Percentiles rank a stretch among this genome's conserved stretches.
phyloP scores from a whole-genome alignment of 352 stramenopile genomes.

The Saprolegnia diclina region DNA sequence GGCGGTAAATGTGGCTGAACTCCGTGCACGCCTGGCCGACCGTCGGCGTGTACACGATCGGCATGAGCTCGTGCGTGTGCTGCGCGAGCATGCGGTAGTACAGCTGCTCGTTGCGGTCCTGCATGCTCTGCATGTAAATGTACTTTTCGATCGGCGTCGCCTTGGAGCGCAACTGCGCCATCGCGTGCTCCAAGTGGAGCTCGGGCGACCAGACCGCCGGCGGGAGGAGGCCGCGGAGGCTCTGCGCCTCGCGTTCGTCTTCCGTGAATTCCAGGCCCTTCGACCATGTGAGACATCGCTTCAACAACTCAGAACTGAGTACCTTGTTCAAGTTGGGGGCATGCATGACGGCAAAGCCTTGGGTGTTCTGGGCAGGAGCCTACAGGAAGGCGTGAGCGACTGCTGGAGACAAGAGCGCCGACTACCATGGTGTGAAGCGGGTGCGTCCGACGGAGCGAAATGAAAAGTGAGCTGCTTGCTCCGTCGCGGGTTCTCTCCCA shows the following conservation, averaged over 20 bases:
- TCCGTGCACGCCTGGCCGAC: conserved; percentile 78
- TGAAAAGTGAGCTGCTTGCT: conserved; percentile 15
- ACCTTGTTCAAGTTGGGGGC: conserved; percentile 90
- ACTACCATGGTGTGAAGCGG: neutral
- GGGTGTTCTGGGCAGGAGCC: conserved; percentile 22
- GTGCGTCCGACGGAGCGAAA: neutral
- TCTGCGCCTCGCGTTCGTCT: conserved; percentile 81
- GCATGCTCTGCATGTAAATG: conserved; percentile 87
- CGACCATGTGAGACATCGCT: neutral
- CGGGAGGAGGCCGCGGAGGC: conserved; percentile 89
- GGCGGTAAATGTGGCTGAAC: conserved; percentile 54
- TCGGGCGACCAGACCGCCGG: conserved; percentile 72
- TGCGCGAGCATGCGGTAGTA: conserved; percentile 90
- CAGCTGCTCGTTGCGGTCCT: conserved; percentile 86
- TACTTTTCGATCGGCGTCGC: conserved; percentile 89
- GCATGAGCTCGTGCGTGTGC: conserved; percentile 90
- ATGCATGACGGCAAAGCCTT: conserved; percentile 66
- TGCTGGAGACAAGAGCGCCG: neutral
- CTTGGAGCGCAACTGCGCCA: conserved; percentile 80
- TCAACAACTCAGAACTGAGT: neutral
- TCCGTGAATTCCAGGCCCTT: conserved; percentile 86
- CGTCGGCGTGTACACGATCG: conserved; percentile 89
- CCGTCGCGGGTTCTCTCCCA: neutral
- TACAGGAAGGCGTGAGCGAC: neutral
- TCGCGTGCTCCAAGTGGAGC: conserved; percentile 84